These are phyloP conservation scores for Klebsormidium nitens DNA, from an alignment of 139 green algal species.

Conservation along the genomic window DNA sequence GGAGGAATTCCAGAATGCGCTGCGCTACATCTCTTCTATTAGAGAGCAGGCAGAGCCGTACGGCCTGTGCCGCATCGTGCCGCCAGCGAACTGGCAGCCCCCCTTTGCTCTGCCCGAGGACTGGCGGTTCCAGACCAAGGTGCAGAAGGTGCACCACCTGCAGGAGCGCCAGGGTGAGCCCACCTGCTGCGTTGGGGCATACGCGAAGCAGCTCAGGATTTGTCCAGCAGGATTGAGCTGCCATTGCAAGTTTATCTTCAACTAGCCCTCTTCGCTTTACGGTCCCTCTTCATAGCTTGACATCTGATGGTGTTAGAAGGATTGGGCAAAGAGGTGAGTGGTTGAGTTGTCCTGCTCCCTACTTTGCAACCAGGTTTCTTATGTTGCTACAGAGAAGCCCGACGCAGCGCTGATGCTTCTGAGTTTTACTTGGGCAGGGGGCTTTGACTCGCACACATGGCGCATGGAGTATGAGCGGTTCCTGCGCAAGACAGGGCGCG, in stretches of 20 bases:
- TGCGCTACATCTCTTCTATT: slow-evolving; percentile 64
- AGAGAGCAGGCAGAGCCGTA: slow-evolving; percentile 51
- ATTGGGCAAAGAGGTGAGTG: too few relatives aligned
- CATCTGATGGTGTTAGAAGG: too few relatives aligned
- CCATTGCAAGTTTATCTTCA: too few relatives aligned
- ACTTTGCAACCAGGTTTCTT: too few relatives aligned
- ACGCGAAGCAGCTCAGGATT: too few relatives aligned
- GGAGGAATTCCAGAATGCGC: slow-evolving; percentile 66
- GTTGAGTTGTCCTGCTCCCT: too few relatives aligned
- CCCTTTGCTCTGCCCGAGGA: slow-evolving; percentile 51
- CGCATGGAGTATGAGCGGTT: slow-evolving; percentile 54
- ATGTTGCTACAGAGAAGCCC: too few relatives aligned
- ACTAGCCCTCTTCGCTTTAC: too few relatives aligned
- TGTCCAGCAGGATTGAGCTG: too few relatives aligned
- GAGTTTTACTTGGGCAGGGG: slow-evolving; percentile 17
- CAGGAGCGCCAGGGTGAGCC: slow-evolving; percentile 52
- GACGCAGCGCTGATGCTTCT: background rate
- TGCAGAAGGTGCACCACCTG: slow-evolving; percentile 78
- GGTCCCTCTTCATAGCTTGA: too few relatives aligned
- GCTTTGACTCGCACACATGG: slow-evolving; percentile 43
- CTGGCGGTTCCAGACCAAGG: slow-evolving; percentile 62
- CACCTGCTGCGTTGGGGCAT: too few relatives aligned
- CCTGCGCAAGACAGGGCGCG: slow-evolving; percentile 27
- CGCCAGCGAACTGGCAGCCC: slow-evolving; percentile 62
- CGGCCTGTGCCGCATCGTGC: slow-evolving; percentile 82